Evolutionary conservation across 2,329 filamentous ascomycete genomes (phyloP), one percentile per base, ranked within the genome.

Genomic region (Diaporthe aspalathi): DNA sequence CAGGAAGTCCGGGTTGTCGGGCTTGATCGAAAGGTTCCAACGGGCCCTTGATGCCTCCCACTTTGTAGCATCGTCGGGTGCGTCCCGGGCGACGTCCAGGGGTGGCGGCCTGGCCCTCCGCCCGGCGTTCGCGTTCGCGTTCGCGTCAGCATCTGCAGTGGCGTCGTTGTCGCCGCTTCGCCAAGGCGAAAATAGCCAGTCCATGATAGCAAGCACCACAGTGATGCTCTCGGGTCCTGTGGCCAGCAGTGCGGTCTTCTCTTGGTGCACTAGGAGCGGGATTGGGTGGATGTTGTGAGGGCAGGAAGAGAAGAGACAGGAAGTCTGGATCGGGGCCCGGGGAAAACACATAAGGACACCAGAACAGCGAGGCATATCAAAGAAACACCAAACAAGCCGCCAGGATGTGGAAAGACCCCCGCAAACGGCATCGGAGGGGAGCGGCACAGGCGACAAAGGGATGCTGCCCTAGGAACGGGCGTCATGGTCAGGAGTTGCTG

Each of bases 31-130:
- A 16, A 49, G 66, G 5, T 65, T 45, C 70, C 54, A 63, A 12
- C 70, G 70, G 5, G 27, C 43, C 66, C 52, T 69, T 20, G 70
- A 71, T 50, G 32, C n/a, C 14, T 22, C n/a, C 66, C 66, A 69
- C 29, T 69, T 71, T 4, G 52, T 54, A 4, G 27, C 27, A 20
- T 71, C 70, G 5, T 50, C 54, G 9, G 24, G 12, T 16, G 24
- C 17, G 17, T 6, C 32, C 6, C 16, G n/a, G 22, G 29, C 27
- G n/a, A 50, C 20, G 45, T 50, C 29, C 20, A 65, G 12, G n/a
- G 45, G 45, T 22, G 60, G 14, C 43, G 60, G 60, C 20, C 45
- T 29, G 22, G 24, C 4, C 43, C 20, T 52, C 9, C 8, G n/a
- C n/a, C 17, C 45, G 6, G 5, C 24, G 35, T 24, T 7, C n/a